Percentiles rank a stretch among this genome's conserved stretches.
Conservation (phyloP, 2,329 filamentous ascomycete genomes). For the Ramichloridium luteum region DNA sequence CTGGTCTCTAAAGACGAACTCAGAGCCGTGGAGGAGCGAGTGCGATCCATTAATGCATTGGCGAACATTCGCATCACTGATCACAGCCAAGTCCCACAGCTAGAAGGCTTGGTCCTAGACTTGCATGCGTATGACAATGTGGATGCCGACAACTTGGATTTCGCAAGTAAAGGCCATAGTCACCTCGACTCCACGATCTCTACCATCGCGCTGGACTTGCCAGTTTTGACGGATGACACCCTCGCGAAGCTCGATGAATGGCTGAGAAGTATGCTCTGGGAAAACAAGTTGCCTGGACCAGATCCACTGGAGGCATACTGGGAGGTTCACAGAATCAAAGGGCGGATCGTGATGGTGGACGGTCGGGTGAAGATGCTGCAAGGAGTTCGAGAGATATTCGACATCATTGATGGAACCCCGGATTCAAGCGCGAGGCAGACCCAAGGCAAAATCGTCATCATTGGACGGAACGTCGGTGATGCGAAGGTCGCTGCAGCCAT, state of each 20-base stretch:
- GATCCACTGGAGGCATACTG: slow-evolving; percentile 31
- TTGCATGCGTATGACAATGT: slow-evolving; percentile 87
- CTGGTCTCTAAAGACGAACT: slow-evolving; percentile 62
- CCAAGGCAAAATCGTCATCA: slow-evolving; percentile 24
- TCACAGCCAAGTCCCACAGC: slow-evolving; percentile 63
- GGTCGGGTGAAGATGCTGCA: slow-evolving; percentile 68
- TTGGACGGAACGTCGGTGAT: slow-evolving; percentile 21
- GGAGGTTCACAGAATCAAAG: slow-evolving; percentile 83
- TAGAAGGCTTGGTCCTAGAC: slow-evolving; percentile 80
- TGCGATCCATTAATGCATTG: slow-evolving; percentile 77
- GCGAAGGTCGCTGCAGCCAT: slow-evolving; percentile 11
- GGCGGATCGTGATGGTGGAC: slow-evolving; percentile 53
- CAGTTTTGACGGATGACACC: slow-evolving; percentile 44
- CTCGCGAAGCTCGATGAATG: slow-evolving; percentile 61
- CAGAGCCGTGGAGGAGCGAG: slow-evolving; percentile 53
- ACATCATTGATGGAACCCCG: slow-evolving; percentile 54
- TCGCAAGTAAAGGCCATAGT: slow-evolving; percentile 66
- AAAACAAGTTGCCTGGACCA: slow-evolving; percentile 28
- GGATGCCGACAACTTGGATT: slow-evolving; percentile 50
- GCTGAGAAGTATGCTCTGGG: slow-evolving; percentile 78
- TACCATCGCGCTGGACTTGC: slow-evolving; percentile 61
- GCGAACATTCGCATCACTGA: slow-evolving; percentile 74
- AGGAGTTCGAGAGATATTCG: slow-evolving; percentile 86
- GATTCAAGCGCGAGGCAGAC: slow-evolving; percentile 1
- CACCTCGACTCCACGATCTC: slow-evolving; percentile 85